Evolutionary conservation across 371 early-diverging fungal genomes (phyloP).

Genomic region (Mortierella polycephala): DNA sequence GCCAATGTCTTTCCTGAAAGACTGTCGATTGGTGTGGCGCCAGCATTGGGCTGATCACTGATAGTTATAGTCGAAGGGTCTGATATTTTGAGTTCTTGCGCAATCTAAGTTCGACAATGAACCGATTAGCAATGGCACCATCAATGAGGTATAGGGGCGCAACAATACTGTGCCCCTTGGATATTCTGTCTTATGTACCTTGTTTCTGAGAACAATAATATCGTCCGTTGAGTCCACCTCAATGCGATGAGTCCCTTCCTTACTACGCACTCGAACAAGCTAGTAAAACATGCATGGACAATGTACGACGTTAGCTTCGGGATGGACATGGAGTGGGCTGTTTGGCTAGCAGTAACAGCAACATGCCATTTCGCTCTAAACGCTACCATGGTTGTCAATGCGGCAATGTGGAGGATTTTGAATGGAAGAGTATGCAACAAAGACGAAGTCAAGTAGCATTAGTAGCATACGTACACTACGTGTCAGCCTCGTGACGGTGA

Average conservation of each 20-base stretch:
- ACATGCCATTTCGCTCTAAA: too few species aligned
- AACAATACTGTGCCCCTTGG: not conserved
- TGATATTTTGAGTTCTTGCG: conserved; percentile 53
- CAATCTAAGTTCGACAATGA: conserved; percentile 48
- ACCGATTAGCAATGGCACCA: conserved; percentile 7
- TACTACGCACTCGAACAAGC: conserved; percentile 86
- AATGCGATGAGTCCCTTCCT: conserved; percentile 84
- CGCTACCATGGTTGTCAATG: conserved; percentile 17
- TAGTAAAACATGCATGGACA: conserved; percentile 16
- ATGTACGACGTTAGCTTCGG: not conserved
- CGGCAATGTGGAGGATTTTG: conserved; percentile 5
- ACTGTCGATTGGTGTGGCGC: conserved; percentile 56
- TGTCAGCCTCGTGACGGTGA: too few species aligned
- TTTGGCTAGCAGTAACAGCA: too few species aligned
- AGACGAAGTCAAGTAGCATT: not conserved
- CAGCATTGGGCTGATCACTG: conserved; percentile 61
- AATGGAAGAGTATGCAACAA: not conserved
- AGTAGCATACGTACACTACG: not conserved
- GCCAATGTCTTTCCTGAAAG: conserved; percentile 59
- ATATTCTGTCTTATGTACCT: conserved; percentile 55
- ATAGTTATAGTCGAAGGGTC: conserved; percentile 62
- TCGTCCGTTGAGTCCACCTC: conserved; percentile 72
- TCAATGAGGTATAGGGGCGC: not conserved
- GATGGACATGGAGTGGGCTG: too few species aligned
- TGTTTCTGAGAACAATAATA: conserved; percentile 62